phyloP scores from a whole-genome alignment of 2,329 filamentous ascomycete species.

The Microsporum ferrugineum region DNA sequence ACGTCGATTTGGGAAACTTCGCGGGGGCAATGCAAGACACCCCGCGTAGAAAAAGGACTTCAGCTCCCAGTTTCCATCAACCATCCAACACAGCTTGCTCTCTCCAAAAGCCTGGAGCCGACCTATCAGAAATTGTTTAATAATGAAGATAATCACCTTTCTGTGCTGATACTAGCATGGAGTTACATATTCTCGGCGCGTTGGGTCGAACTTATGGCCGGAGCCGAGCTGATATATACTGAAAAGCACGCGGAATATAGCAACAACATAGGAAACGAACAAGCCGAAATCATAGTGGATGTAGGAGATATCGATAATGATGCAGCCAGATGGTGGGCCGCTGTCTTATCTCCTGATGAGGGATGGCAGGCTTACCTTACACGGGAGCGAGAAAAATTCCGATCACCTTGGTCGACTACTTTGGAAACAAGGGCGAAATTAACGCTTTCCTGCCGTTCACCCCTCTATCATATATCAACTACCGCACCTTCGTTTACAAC shows the following conservation, averaged over 20 bases:
- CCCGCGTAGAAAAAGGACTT: constrained; percentile 4
- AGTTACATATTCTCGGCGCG: constrained; percentile 12
- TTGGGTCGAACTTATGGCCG: constrained; percentile 10
- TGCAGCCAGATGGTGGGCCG: constrained; percentile 15
- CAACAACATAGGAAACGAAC: not conserved
- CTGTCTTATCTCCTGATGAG: constrained; percentile 12
- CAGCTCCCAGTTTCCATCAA: constrained; percentile 4
- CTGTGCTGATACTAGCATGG: constrained; percentile 12
- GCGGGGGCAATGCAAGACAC: not conserved
- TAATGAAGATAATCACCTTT: constrained; percentile 8
- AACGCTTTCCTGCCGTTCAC: not conserved
- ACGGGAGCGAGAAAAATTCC: not conserved
- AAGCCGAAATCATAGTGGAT: constrained; percentile 2
- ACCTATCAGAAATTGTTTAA: constrained; percentile 11
- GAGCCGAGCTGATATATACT: constrained; percentile 7
- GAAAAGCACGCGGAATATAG: constrained; percentile 1
- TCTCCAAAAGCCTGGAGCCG: not conserved
- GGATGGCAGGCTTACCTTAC: constrained; percentile 11
- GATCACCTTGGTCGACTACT: constrained; percentile 8
- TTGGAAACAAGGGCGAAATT: constrained; percentile 3
- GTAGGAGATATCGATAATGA: constrained; percentile 9
- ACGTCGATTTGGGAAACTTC: constrained; percentile 10
- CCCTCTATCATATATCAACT: not conserved
- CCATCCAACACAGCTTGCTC: not conserved
- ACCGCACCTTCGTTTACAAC: constrained; percentile 5